Evolutionary conservation across 805 yeast genomes (phyloP).

Genomic region (Metschnikowia aberdeeniae): DNA sequence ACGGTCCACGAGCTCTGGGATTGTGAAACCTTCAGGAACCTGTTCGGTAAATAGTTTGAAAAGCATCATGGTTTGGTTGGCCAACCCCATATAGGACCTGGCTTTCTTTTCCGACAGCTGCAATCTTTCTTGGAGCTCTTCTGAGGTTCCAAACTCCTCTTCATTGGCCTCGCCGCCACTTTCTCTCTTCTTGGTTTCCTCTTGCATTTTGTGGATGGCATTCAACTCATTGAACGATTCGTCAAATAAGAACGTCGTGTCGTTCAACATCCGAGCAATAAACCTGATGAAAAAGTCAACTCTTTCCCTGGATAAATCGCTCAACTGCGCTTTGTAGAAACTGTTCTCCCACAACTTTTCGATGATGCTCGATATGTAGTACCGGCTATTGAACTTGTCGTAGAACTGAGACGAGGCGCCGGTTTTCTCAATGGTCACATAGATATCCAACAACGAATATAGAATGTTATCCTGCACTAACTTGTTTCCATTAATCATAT

Average conservation of each 20-base stretch:
- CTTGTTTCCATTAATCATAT: slow-evolving; percentile 59
- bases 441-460: slow-evolving; percentile 81
- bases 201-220: slow-evolving; percentile 71
- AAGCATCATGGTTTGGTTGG: slow-evolving; percentile 76
- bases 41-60: slow-evolving; percentile 80
- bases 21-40: slow-evolving; percentile 80
- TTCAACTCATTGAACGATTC: slow-evolving; percentile 80
- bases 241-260: slow-evolving; percentile 85
- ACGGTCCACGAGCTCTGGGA: slow-evolving; percentile 88
- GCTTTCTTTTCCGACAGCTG: slow-evolving; percentile 70
- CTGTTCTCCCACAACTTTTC: slow-evolving; percentile 80
- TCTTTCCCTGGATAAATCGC: slow-evolving; percentile 58
- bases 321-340: slow-evolving; percentile 63
- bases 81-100: slow-evolving; percentile 72
- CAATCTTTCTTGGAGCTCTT: slow-evolving; percentile 57
- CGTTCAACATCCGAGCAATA: slow-evolving; percentile 92
- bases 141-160: slow-evolving; percentile 49
- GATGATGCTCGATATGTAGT: slow-evolving; percentile 75
- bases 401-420: slow-evolving; percentile 94
- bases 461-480: slow-evolving; percentile 63
- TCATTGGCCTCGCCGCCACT: slow-evolving; percentile 26
- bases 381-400: slow-evolving; percentile 91
- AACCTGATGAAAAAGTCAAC: slow-evolving; percentile 86
- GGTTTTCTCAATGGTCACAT: slow-evolving; percentile 92
- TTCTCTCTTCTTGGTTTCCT: slow-evolving; percentile 54